Conservation (phyloP, 2,329 filamentous ascomycete genomes). For the Clarireedia paspali region DNA sequence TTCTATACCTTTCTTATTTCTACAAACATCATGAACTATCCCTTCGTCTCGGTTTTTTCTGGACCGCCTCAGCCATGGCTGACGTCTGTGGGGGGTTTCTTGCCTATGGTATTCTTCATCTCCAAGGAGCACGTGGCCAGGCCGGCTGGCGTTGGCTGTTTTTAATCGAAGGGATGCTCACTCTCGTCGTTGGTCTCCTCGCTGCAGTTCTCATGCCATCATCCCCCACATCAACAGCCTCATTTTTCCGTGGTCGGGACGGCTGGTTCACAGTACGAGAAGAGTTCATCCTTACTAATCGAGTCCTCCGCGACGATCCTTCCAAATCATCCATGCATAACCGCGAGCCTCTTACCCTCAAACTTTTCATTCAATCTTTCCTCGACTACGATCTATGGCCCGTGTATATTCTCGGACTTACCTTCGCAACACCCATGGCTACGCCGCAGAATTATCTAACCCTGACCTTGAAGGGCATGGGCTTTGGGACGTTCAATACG, state of each 20-base stretch:
- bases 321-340: constrained; percentile 42
- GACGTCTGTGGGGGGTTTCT: constrained; percentile 21
- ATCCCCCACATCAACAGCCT: constrained; percentile 29
- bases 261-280: constrained; percentile 57
- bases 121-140: constrained; percentile 17
- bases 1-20: constrained; percentile 25
- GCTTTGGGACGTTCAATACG: constrained; percentile 52
- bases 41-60: constrained; percentile 22
- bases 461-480: constrained; percentile 47
- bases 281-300: constrained; percentile 55
- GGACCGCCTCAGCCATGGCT: constrained; percentile 18
- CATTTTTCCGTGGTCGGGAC: constrained; percentile 48
- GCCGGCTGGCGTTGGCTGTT: constrained; percentile 35
- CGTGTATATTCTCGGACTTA: constrained; percentile 35
- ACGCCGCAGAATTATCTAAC: constrained; percentile 48
- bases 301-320: constrained; percentile 44
- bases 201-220: constrained; percentile 22
- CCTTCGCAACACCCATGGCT: constrained; percentile 44
- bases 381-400: constrained; percentile 48
- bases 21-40: constrained; percentile 24
- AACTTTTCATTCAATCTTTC: constrained; percentile 38
- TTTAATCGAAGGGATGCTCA: constrained; percentile 21
- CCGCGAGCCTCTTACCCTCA: constrained; percentile 38
- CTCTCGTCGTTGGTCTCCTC: constrained; percentile 18
- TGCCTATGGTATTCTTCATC: constrained; percentile 22